Conservation (phyloP, 805 yeast species). For the Vanderwaltozyma tropicalis region DNA sequence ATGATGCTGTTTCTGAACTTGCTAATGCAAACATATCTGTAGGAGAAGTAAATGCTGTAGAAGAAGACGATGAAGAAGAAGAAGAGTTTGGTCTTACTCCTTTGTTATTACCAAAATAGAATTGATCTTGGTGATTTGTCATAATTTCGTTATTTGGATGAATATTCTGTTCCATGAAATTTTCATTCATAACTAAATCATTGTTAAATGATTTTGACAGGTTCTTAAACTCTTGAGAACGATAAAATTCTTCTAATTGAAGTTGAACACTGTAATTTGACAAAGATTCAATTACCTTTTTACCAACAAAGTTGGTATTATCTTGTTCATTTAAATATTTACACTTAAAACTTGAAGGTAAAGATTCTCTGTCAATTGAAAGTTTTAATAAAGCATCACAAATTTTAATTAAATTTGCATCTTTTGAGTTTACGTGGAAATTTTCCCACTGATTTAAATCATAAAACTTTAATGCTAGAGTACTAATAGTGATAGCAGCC, state of each 20-base stretch:
- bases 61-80: slow-evolving; percentile 8
- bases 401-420: slow-evolving; percentile 18
- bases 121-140: slow-evolving; percentile 1
- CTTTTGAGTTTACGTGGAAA: slow-evolving; percentile 14
- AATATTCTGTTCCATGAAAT: not conserved
- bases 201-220: slow-evolving; percentile 4
- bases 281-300: slow-evolving; percentile 10
- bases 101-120: slow-evolving; percentile 2
- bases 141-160: slow-evolving; percentile 3
- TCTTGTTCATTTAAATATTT: slow-evolving; percentile 16
- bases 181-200: not conserved
- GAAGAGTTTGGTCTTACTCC: slow-evolving; percentile 2
- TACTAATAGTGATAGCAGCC: slow-evolving; percentile 40
- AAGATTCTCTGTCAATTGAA: slow-evolving; percentile 10
- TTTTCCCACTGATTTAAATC: slow-evolving; percentile 13
- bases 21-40: not conserved
- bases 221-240: slow-evolving; percentile 18
- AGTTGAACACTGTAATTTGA: slow-evolving; percentile 13
- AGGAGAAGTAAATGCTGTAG: slow-evolving; percentile 19
- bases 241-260: slow-evolving; percentile 16
- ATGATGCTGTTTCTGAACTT: not conserved
- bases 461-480: slow-evolving; percentile 33
- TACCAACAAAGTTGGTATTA: slow-evolving; percentile 1
- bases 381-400: slow-evolving; percentile 15
- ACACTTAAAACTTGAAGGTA: slow-evolving; percentile 27